These are phyloP conservation scores for Ustilago curta DNA, from an alignment of 1,284 basidiomycete species.

Conservation along the genomic window DNA sequence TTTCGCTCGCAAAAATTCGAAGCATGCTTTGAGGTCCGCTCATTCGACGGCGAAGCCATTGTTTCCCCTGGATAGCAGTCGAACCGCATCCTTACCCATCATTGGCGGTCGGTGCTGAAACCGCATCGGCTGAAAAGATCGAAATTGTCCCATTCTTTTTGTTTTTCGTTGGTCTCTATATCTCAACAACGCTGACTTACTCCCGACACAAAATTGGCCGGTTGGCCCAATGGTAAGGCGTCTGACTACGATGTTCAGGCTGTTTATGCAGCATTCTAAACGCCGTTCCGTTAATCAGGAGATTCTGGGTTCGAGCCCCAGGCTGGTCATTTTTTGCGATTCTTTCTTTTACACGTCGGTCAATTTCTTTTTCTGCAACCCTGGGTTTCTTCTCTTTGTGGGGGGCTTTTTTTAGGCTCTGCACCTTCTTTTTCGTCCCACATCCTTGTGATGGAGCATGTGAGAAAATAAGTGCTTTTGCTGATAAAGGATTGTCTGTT, in stretches of 20 bases:
- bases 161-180: too few species aligned
- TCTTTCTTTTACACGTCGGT: not conserved
- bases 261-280: not conserved
- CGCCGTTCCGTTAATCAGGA: slow-evolving; percentile 44
- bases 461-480: not conserved
- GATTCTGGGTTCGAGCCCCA: slow-evolving; percentile 60
- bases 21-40: not conserved
- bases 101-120: too few species aligned
- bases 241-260: slow-evolving; percentile 46
- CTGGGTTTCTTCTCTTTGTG: too few species aligned
- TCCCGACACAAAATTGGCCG: too few species aligned
- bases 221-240: slow-evolving; percentile 60
- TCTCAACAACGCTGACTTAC: too few species aligned
- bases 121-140: too few species aligned
- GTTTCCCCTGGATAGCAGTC: too few species aligned
- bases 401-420: not conserved
- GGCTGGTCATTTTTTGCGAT: slow-evolving; percentile 48
- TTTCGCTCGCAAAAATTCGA: not conserved
- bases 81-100: too few species aligned
- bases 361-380: not conserved
- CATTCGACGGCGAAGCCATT: too few species aligned
- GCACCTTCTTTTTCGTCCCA: not conserved
- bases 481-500: too few species aligned
- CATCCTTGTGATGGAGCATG: not conserved
- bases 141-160: too few species aligned